These are phyloP conservation scores for Cystofilobasidium capitatum DNA, from an alignment of 768 basidiomycete genomes.

Conservation along the genomic window DNA sequence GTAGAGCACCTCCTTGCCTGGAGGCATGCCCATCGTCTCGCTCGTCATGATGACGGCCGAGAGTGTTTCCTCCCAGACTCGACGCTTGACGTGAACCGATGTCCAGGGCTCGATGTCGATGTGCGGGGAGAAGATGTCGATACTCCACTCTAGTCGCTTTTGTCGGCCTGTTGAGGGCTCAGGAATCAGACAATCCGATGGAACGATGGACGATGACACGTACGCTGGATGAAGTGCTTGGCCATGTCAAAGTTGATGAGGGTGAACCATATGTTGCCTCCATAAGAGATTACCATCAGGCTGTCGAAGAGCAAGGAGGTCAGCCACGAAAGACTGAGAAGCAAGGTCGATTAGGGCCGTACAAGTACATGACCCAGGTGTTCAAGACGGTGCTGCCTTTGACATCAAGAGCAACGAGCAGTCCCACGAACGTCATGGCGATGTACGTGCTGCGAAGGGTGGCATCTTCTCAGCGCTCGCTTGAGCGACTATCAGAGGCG, in stretches of 20 bases:
- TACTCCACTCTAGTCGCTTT: conserved; percentile 61
- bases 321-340: neutral
- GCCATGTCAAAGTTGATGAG: conserved; percentile 49
- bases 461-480: no score
- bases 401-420: conserved; percentile 54
- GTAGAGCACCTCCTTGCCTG: conserved; percentile 51
- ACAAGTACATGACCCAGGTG: conserved; percentile 59
- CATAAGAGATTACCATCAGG: conserved; percentile 54
- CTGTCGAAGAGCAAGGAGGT: conserved; percentile 32
- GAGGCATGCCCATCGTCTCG: conserved; percentile 52
- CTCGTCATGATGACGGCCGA: conserved; percentile 57
- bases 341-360: conserved; percentile 30
- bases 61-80: conserved; percentile 73
- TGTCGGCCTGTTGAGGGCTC: conserved; percentile 13
- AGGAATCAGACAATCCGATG: neutral
- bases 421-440: conserved; percentile 53
- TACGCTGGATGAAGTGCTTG: conserved; percentile 56
- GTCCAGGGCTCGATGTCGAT: conserved; percentile 28
- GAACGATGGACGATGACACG: conserved; percentile 28
- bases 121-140: conserved; percentile 73
- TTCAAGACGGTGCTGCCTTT: conserved; percentile 49
- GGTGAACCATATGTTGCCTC: conserved; percentile 55
- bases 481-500: no score
- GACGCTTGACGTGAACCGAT: conserved; percentile 51
- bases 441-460: conserved; percentile 51